Evolutionary conservation across 2,329 filamentous ascomycete species (phyloP).

Genomic region (Aspergillus fumigatiaffinis): DNA sequence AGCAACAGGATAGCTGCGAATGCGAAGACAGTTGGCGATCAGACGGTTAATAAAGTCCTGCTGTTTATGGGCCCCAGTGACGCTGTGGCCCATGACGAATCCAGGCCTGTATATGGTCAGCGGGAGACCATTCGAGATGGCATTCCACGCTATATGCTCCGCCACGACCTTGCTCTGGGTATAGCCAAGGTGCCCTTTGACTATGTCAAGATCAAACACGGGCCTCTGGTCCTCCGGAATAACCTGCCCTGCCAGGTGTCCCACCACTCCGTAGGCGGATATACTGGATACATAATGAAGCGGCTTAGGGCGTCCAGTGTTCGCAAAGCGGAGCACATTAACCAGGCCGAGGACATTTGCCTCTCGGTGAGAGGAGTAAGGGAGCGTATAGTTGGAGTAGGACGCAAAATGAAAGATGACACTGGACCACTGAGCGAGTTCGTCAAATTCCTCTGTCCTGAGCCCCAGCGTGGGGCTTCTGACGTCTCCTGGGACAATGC

Average conservation of each 20-base stretch:
- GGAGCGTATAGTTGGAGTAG: constrained; percentile 9
- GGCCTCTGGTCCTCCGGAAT: constrained; percentile 9
- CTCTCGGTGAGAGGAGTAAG: constrained; percentile 7
- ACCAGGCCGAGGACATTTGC: constrained; percentile 8
- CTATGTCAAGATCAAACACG: neutral
- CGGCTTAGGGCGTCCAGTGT: constrained; percentile 10
- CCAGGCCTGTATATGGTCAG: constrained; percentile 17
- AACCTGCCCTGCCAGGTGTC: neutral
- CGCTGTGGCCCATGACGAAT: constrained; percentile 13
- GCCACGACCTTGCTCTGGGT: constrained; percentile 18
- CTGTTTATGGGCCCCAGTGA: constrained; percentile 12
- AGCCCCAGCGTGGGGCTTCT: constrained; percentile 1
- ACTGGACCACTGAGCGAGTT: constrained; percentile 8
- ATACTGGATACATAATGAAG: constrained; percentile 18
- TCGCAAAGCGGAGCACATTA: constrained; percentile 8
- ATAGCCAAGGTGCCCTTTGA: constrained; percentile 14
- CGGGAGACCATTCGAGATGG: constrained; percentile 14
- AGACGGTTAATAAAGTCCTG: constrained; percentile 15
- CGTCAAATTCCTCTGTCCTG: neutral
- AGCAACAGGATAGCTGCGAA: constrained; percentile 10
- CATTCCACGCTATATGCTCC: constrained; percentile 16
- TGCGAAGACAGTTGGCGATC: constrained; percentile 11
- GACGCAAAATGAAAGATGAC: constrained; percentile 13
- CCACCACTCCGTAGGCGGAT: constrained; percentile 9
- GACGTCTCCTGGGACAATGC: constrained; percentile 4